Base-by-base conservation (phyloP, 2,329 filamentous ascomycete genomes). In the Phaeosphaeriaceae sp. region DNA sequence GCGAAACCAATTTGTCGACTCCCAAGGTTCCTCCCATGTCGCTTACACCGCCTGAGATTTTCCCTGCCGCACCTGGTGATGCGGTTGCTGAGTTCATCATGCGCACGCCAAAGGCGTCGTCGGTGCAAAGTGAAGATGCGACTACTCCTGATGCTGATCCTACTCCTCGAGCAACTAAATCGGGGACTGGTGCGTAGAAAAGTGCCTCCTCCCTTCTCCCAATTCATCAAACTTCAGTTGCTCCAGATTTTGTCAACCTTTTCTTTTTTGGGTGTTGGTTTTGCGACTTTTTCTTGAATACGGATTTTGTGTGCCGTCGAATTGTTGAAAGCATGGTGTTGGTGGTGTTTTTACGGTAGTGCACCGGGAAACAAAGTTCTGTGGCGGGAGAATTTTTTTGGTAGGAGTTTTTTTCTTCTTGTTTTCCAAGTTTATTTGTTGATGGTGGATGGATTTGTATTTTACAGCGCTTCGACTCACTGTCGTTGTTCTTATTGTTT, bases 1-100 rank as follows among this genome's bases (percentile, higher is more conserved):
- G 45, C 41, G 62, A 60, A 50, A 57, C 48, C 56, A 66, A 38
- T 2, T 50, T 63, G 42, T 35, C 39, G 8, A 63, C 65, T 15
- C 46, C 64, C 50, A 55, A 67, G 36, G 46, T 69, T 26, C 54
- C 70, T 47, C 56, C 65, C 38, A 59, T 63, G 39, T 70, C 75
- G 2, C 73, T 82, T 46, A 81, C 79, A 50, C 80, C 80, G 49
- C 80, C 80, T 3, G 76, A 79, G 50, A 69, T 81, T 18, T 82
- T 83, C 53, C 76, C 78, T 6, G 70, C 54, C 9, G 56, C 65
- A 9, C 78, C 78, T 2, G 79, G 78, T 6, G 42, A 62, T 33
- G 39, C 48, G 16, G 53, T 55, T 3, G 63, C 73, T 13, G 69
- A 73, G 11, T 73, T 77, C 42, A 71, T 73, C 34, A 66, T 73